Conservation (phyloP, 176 grass and related monocot genomes). For the Cocos nucifera region DNA sequence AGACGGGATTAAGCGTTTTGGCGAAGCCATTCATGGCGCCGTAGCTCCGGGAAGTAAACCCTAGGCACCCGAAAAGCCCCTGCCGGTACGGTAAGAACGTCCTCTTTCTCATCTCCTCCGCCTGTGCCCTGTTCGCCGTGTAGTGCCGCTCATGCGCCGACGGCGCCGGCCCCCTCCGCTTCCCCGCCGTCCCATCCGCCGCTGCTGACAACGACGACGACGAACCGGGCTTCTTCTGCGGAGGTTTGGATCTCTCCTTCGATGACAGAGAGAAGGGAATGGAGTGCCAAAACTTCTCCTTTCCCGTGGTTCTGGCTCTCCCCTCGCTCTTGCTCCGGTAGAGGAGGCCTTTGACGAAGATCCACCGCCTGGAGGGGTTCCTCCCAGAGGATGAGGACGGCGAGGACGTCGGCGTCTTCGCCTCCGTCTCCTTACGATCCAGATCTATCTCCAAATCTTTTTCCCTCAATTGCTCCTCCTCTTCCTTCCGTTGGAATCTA, state of each 20-base stretch:
- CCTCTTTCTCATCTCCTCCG: conserved; percentile 21
- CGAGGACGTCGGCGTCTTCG: conserved; percentile 4
- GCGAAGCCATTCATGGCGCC: conserved; percentile 2
- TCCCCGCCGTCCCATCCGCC: neutral
- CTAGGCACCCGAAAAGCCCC: conserved; percentile 26
- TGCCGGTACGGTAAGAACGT: conserved; percentile 28
- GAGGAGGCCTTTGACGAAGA: conserved; percentile 29
- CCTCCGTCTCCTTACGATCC: neutral
- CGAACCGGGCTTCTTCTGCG: neutral
- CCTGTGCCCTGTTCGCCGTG: neutral
- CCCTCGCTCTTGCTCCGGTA: conserved; percentile 33
- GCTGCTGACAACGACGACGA: neutral
- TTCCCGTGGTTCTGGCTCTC: neutral
- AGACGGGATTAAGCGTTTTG: conserved; percentile 13
- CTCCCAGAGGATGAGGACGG: conserved; percentile 7
- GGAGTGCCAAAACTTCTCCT: conserved; percentile 15
- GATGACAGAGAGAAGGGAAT: conserved; percentile 9
- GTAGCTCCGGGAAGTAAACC: conserved; percentile 18
- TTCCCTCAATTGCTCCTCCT: neutral
- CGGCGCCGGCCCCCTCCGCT: neutral
- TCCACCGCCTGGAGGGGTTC: conserved; percentile 26
- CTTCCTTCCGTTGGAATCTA: conserved; percentile 10
- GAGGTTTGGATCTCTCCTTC: neutral
- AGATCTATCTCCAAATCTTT: neutral
- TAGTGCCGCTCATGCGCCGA: conserved; percentile 19